Percentiles rank a stretch among this genome's conserved stretches.
These are phyloP conservation scores for Aurinia saxatilis DNA, from an alignment of 345 rosid species.

Conservation along the genomic window DNA sequence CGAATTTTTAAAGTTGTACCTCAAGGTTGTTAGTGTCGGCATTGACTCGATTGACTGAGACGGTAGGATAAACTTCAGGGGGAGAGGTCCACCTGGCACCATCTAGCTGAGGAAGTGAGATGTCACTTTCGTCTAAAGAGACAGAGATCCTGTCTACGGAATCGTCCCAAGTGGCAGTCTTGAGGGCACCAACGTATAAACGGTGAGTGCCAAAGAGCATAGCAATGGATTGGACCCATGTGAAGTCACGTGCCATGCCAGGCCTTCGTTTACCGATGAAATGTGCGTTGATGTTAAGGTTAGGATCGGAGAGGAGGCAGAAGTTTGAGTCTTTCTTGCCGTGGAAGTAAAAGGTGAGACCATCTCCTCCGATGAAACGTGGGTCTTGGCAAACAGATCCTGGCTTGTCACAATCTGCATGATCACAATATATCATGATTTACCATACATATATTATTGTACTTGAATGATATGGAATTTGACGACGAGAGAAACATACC, in stretches of 20 bases:
- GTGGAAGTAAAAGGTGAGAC: slow-evolving; percentile 68
- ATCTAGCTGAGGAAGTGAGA: slow-evolving; percentile 24
- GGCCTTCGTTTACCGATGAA: slow-evolving; percentile 43
- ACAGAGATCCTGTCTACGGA: slow-evolving; percentile 34
- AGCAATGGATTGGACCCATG: slow-evolving; percentile 52
- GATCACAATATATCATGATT: not conserved
- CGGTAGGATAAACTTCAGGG: slow-evolving; percentile 8
- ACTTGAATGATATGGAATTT: not conserved
- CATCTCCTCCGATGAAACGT: slow-evolving; percentile 59
- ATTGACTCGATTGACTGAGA: slow-evolving; percentile 31
- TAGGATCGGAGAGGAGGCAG: slow-evolving; percentile 45
- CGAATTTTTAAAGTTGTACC: not conserved
- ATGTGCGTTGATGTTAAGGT: slow-evolving; percentile 50
- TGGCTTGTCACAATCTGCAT: slow-evolving; percentile 50
- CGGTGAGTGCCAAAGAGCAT: slow-evolving; percentile 46
- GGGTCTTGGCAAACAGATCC: slow-evolving; percentile 68
- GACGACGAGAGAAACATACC: slow-evolving; percentile 25
- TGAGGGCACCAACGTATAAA: slow-evolving; percentile 40
- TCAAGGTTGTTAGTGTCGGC: slow-evolving; percentile 34
- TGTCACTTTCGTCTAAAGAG: slow-evolving; percentile 33
- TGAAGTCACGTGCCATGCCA: slow-evolving; percentile 54
- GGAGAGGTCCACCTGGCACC: slow-evolving; percentile 34
- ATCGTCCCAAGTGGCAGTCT: slow-evolving; percentile 54
- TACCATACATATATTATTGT: not conserved
- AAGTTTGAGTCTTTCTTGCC: slow-evolving; percentile 54